Percentiles rank a stretch among this genome's conserved stretches.
phyloP scores from a whole-genome alignment of 306 rosid genomes.

The Prunus davidiana region DNA sequence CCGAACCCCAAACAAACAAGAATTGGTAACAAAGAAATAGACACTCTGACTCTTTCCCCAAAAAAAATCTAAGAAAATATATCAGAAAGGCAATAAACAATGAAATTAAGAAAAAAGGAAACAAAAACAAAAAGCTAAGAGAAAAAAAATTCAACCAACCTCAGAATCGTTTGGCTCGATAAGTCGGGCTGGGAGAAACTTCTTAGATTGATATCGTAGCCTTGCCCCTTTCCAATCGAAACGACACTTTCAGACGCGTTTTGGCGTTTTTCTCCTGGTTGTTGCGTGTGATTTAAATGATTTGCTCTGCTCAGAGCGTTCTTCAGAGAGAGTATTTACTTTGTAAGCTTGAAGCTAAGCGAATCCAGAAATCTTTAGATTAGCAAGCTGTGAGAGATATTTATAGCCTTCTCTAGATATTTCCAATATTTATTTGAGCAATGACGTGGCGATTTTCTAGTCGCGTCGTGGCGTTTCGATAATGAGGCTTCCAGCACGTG shows the following conservation, averaged over 20 bases:
- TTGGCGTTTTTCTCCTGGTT: background rate
- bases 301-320: background rate
- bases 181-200: background rate
- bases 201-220: background rate
- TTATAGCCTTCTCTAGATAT: conserved; percentile 80
- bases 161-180: conserved; percentile 19
- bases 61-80: background rate
- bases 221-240: background rate
- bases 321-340: background rate
- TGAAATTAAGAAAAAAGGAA: background rate
- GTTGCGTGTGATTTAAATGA: background rate
- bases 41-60: too few relatives aligned
- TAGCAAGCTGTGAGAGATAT: conserved; percentile 3
- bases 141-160: conserved; percentile 28
- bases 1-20: background rate
- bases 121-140: background rate
- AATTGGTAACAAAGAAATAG: background rate
- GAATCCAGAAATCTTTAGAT: background rate
- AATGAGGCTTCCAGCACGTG: conserved; percentile 37
- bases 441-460: conserved; percentile 52
- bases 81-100: background rate
- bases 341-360: background rate
- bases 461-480: conserved; percentile 30
- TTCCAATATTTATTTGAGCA: conserved; percentile 17
- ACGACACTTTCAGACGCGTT: background rate